These are phyloP conservation scores for Penicillium sp. DNA, from an alignment of 2,329 filamentous ascomycete genomes.

Conservation along the genomic window DNA sequence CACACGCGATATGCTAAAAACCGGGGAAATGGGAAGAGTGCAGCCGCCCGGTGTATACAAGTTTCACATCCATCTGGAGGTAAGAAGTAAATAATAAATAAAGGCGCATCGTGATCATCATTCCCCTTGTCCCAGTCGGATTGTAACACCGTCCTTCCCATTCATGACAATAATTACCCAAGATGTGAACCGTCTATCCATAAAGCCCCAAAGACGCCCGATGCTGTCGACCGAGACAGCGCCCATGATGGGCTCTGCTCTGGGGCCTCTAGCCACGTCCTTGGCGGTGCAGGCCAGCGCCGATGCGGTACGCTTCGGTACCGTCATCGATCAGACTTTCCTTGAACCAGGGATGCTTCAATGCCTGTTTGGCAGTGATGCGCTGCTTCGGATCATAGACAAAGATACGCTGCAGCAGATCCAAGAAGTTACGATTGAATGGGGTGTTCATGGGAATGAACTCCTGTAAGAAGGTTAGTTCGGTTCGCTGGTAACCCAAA, in stretches of 20 bases:
- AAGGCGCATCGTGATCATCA: constrained; percentile 25
- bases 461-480: constrained; percentile 47
- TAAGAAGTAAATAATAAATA: constrained; percentile 14
- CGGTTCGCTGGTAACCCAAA: no score
- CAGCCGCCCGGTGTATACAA: not conserved
- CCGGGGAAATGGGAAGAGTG: not conserved
- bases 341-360: constrained; percentile 66
- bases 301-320: constrained; percentile 62
- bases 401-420: constrained; percentile 62
- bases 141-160: constrained; percentile 22
- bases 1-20: constrained; percentile 7
- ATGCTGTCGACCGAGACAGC: constrained; percentile 5
- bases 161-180: constrained; percentile 21
- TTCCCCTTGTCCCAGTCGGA: constrained; percentile 13
- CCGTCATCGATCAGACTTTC: constrained; percentile 64
- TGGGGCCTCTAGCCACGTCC: constrained; percentile 17
- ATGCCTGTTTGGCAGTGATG: constrained; percentile 63
- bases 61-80: not conserved
- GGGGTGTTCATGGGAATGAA: constrained; percentile 59
- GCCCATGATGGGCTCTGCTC: not conserved
- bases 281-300: constrained; percentile 41
- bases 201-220: constrained; percentile 20
- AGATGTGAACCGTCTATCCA: constrained; percentile 25
- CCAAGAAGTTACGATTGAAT: constrained; percentile 64
- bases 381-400: constrained; percentile 65